These are phyloP conservation scores for Balamuthia mandrillaris DNA, from an alignment of 208 protist species.

Conservation along the genomic window DNA sequence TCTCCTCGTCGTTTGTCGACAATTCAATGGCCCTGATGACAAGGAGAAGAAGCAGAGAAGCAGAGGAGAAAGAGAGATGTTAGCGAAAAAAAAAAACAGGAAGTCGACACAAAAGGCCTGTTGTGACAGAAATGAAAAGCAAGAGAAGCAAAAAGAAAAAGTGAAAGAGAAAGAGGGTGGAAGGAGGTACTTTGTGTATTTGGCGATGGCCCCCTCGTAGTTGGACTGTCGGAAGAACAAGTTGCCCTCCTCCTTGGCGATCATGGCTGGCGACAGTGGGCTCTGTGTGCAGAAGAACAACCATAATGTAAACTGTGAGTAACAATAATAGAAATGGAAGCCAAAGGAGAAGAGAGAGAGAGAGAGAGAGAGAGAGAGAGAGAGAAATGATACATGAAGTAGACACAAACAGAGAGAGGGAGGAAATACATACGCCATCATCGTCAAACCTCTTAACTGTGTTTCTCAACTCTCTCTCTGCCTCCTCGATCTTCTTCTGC, in stretches of 20 bases:
- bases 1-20: slow-evolving; percentile 68
- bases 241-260: slow-evolving; percentile 81
- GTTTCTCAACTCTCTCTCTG: slow-evolving; percentile 10
- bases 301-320: neutral
- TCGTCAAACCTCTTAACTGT: neutral
- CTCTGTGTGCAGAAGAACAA: neutral
- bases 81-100: neutral
- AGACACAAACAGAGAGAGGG: too few relatives aligned
- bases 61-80: neutral
- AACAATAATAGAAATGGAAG: neutral
- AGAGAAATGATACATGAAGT: neutral
- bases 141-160: too few relatives aligned
- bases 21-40: slow-evolving; percentile 70
- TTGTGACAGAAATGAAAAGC: too few relatives aligned
- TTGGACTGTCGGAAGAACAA: slow-evolving; percentile 89
- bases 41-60: neutral
- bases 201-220: slow-evolving; percentile 83
- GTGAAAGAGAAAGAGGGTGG: neutral
- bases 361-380: neutral
- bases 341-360: neutral
- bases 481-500: slow-evolving; percentile 14
- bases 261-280: neutral
- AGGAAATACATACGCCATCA: slow-evolving; percentile 3
- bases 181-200: slow-evolving; percentile 61
- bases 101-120: too few relatives aligned